Evolutionary conservation across 208 protist species (phyloP), one percentile per base, ranked within the genome.

Genomic region (Entamoeba histolytica): DNA sequence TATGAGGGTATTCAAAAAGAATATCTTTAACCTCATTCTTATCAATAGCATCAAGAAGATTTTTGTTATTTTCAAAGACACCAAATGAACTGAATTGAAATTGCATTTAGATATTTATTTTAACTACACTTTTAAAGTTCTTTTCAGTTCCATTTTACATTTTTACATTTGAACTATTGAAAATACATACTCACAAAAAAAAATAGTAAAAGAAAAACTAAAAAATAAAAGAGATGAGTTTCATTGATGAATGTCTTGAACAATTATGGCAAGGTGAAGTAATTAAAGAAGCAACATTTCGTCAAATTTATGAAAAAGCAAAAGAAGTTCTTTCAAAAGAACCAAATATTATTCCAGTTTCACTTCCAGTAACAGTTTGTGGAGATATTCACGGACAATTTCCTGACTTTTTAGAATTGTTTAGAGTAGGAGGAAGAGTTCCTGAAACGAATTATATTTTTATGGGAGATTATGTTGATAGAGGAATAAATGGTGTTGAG

Each of bases 351-450:
- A 96, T 98, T 93, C 94, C 95, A 19, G 97, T 99, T 7, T 94
- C 95, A 87, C 96, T 97, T 39, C 97, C 97, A 6, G 96, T 98
- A 49, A 98, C 97, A 17, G 96, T 98, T 31, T 98, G 97, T 93
- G 98, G 98, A 17, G 98, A 98, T 93, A 97, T 98, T 28, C 78
- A 91, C 19, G 78, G 35, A 10, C 78, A 91, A 96, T 99, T 99
- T 93, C 98, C 97, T 95, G 98, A 99, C 94, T 96, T 99, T 17
- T 95, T 98, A 87, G 97, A 99, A 96, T 96, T 99, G 28, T 99
- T 99, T 94, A 96, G 96, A 92, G 97, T 98, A 93, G 98, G 97
- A 4, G 98, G 98, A 28, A 15, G 28, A 73, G 39, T 51, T 23
- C 92, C 28, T 12, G 31, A 50, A n/a, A 93, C 23, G 0, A 93